Conservation (phyloP, 176 grass and related monocot species). For the Aegilops speltoides region DNA sequence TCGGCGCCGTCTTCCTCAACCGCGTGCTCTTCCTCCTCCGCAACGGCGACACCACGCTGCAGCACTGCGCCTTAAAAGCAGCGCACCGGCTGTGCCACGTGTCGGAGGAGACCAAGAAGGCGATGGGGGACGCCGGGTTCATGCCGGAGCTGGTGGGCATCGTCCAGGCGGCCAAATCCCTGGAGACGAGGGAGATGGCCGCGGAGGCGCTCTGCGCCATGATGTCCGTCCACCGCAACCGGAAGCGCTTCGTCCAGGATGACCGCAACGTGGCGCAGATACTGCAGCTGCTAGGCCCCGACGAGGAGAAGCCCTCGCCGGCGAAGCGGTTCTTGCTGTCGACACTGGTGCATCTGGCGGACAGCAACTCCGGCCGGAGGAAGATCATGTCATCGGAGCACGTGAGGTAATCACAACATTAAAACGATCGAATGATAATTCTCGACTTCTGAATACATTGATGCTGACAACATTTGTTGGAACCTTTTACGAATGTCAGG, state of each 20-base stretch:
- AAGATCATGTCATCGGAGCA: constrained; percentile 78
- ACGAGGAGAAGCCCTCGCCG: constrained; percentile 59
- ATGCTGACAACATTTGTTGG: background rate
- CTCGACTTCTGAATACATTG: background rate
- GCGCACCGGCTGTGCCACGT: constrained; percentile 50
- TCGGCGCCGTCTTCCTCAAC: constrained; percentile 59
- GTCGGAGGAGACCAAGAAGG: constrained; percentile 66
- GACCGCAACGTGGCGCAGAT: constrained; percentile 58
- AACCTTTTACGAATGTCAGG: constrained; percentile 16
- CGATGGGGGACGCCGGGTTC: constrained; percentile 78
- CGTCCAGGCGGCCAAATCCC: constrained; percentile 41
- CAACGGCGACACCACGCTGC: constrained; percentile 47
- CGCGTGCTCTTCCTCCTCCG: constrained; percentile 57
- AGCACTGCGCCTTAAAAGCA: constrained; percentile 64
- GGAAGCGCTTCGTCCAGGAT: constrained; percentile 72
- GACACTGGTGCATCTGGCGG: constrained; percentile 54
- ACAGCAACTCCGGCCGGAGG: constrained; percentile 64
- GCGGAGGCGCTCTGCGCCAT: constrained; percentile 71
- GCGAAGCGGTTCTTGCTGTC: constrained; percentile 71
- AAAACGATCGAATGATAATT: background rate
- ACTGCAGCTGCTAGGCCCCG: constrained; percentile 58
- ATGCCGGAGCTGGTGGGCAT: constrained; percentile 75
- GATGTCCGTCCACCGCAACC: constrained; percentile 69
- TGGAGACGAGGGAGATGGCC: constrained; percentile 59
- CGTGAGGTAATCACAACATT: constrained; percentile 5